phyloP scores from a whole-genome alignment of 2,329 filamentous ascomycete genomes.

The Claviceps citrina region DNA sequence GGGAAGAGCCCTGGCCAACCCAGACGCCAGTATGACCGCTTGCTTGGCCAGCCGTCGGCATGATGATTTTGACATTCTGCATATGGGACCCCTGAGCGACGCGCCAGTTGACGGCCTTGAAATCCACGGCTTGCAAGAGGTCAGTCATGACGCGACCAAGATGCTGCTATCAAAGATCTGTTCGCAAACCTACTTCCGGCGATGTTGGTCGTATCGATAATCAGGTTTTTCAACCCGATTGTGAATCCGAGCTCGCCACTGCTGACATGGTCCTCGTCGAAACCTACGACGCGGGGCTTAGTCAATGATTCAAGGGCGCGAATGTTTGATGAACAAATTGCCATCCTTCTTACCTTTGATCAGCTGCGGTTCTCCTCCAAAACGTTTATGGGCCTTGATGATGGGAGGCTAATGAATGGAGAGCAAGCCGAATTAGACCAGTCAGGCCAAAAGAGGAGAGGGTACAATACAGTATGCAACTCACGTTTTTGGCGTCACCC shows the following conservation, averaged over 20 bases:
- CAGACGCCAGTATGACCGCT: slow-evolving; percentile 26
- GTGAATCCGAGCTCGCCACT: slow-evolving; percentile 26
- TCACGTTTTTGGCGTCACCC: slow-evolving; percentile 26
- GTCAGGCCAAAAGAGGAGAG: background rate
- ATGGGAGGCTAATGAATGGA: slow-evolving; percentile 20
- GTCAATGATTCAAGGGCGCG: too few species aligned
- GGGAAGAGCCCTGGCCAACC: slow-evolving; percentile 25
- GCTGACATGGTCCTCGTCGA: slow-evolving; percentile 19
- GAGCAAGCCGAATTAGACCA: background rate
- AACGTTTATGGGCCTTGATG: slow-evolving; percentile 24
- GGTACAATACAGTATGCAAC: background rate
- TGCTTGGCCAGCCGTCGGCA: slow-evolving; percentile 20
- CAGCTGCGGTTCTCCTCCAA: slow-evolving; percentile 18
- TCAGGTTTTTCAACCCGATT: slow-evolving; percentile 27
- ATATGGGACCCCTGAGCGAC: slow-evolving; percentile 28
- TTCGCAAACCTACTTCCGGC: slow-evolving; percentile 11
- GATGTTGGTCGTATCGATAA: slow-evolving; percentile 26
- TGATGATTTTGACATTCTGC: slow-evolving; percentile 27
- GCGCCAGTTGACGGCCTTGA: slow-evolving; percentile 28
- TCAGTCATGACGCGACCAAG: background rate
- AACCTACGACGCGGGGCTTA: background rate
- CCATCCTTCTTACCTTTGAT: slow-evolving; percentile 16
- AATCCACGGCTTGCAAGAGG: slow-evolving; percentile 11
- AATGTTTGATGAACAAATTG: too few species aligned
- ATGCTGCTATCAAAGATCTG: background rate